Conservation (phyloP, 805 yeast genomes). For the Monosporozyma unispora region DNA sequence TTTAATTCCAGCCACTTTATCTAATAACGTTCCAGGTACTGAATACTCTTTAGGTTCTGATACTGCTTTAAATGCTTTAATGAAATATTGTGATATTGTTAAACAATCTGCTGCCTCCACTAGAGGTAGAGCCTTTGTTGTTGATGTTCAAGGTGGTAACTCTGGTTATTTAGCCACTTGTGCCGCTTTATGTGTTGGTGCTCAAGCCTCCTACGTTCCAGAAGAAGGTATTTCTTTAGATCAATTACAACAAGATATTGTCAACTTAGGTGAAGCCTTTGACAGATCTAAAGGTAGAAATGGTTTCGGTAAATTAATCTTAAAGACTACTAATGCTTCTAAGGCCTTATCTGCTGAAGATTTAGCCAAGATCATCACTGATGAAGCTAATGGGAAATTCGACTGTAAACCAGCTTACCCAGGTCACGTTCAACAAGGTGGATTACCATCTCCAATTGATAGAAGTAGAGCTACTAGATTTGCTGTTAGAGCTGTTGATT, state of each 20-base stretch:
- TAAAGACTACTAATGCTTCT: slow-evolving; percentile 63
- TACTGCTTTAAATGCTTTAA: slow-evolving; percentile 62
- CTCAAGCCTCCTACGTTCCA: slow-evolving; percentile 68
- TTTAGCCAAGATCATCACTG: slow-evolving; percentile 58
- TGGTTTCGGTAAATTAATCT: slow-evolving; percentile 59
- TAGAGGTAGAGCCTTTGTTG: slow-evolving; percentile 69
- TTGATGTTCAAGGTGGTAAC: slow-evolving; percentile 81
- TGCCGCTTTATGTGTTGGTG: slow-evolving; percentile 62
- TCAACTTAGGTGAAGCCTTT: slow-evolving; percentile 49
- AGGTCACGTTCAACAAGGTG: slow-evolving; percentile 84
- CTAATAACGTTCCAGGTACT: slow-evolving; percentile 76
- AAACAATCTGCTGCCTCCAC: slow-evolving; percentile 74
- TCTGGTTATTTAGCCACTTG: slow-evolving; percentile 70
- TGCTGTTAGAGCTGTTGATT: slow-evolving; percentile 60
- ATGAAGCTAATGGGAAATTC: slow-evolving; percentile 54
- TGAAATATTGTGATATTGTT: slow-evolving; percentile 68
- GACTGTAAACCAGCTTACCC: slow-evolving; percentile 77
- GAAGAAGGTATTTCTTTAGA: slow-evolving; percentile 56
- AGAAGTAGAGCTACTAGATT: slow-evolving; percentile 66
- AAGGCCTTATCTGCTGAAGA: slow-evolving; percentile 58
- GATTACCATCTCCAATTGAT: slow-evolving; percentile 68
- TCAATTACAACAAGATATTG: slow-evolving; percentile 57
- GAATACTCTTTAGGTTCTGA: slow-evolving; percentile 72
- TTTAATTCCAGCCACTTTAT: slow-evolving; percentile 69
- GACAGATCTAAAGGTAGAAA: slow-evolving; percentile 54